Conservation (phyloP, 805 yeast species). For the Scheffersomyces coipomensis region DNA sequence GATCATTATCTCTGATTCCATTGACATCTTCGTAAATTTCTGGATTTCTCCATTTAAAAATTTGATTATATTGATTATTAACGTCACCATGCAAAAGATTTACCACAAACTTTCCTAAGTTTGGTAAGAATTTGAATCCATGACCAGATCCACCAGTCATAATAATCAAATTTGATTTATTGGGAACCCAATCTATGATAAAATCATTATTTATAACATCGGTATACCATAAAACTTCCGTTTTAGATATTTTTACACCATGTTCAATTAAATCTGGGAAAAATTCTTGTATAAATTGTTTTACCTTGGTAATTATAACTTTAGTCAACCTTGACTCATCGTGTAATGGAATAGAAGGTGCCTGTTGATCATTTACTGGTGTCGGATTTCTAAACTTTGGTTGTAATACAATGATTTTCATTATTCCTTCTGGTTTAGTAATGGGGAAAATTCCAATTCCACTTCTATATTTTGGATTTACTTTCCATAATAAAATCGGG, state of each 20-base stretch:
- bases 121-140: slow-evolving; percentile 35
- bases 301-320: slow-evolving; percentile 11
- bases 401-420: slow-evolving; percentile 35
- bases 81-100: slow-evolving; percentile 7
- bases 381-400: slow-evolving; percentile 32
- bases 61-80: slow-evolving; percentile 2
- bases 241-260: slow-evolving; percentile 5
- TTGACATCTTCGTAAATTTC: slow-evolving; percentile 1
- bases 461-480: slow-evolving; percentile 22
- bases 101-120: slow-evolving; percentile 23
- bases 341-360: slow-evolving; percentile 28
- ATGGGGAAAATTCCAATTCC: slow-evolving; percentile 35
- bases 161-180: slow-evolving; percentile 22
- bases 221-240: slow-evolving; percentile 30
- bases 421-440: slow-evolving; percentile 30
- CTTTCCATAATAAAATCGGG: slow-evolving; percentile 32
- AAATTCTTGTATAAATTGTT: slow-evolving; percentile 9
- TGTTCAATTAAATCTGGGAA: slow-evolving; percentile 10
- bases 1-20: slow-evolving; percentile 3
- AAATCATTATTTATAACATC: slow-evolving; percentile 33
- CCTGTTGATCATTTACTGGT: slow-evolving; percentile 9
- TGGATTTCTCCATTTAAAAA: slow-evolving; percentile 14
- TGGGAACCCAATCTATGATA: slow-evolving; percentile 31
- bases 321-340: slow-evolving; percentile 12
- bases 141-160: slow-evolving; percentile 42